Percentiles rank a stretch among this genome's conserved stretches.
Evolutionary conservation across 139 green algal genomes (phyloP).

Genomic region (Tetratostichococcus sp.): DNA sequence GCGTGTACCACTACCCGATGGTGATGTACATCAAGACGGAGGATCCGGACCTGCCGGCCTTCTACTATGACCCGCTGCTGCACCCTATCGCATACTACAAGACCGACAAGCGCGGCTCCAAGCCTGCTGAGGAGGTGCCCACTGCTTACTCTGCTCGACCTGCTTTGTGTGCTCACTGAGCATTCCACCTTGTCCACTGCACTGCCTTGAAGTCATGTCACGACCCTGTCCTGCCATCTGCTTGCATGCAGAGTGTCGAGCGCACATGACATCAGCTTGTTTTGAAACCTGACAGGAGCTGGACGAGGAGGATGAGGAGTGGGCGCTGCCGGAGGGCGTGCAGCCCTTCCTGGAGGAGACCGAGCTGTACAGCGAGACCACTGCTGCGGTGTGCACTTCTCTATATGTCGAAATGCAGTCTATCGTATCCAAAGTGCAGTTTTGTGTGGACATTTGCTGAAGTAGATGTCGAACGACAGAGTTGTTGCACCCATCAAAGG

Average conservation of each 20-base stretch:
- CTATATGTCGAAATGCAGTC: too few species aligned
- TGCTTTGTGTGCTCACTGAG: too few species aligned
- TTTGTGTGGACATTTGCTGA: too few species aligned
- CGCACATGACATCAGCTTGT: too few species aligned
- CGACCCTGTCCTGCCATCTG: too few species aligned
- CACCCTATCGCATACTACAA: conserved; percentile 95
- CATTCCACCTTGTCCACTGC: too few species aligned
- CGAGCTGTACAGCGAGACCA: conserved; percentile 83
- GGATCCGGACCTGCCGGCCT: conserved; percentile 97
- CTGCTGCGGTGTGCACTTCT: conserved; percentile 35
- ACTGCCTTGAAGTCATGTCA: too few species aligned
- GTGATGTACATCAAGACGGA: conserved; percentile 99
- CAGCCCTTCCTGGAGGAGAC: conserved; percentile 64
- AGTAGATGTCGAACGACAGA: too few species aligned
- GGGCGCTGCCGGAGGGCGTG: conserved; percentile 78
- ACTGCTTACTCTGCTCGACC: too few species aligned
- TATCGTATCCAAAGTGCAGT: too few species aligned
- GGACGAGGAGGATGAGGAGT: conserved; percentile 84
- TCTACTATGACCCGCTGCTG: conserved; percentile 99
- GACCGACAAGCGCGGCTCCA: conserved; percentile 18
- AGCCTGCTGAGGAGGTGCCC: conserved; percentile 14
- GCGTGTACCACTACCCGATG: conserved; percentile 89
- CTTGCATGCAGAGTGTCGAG: too few species aligned
- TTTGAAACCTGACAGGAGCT: conserved; percentile 25
- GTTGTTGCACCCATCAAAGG: too few species aligned